phyloP scores from a whole-genome alignment of 306 rosid species.

The Cercis canadensis region DNA sequence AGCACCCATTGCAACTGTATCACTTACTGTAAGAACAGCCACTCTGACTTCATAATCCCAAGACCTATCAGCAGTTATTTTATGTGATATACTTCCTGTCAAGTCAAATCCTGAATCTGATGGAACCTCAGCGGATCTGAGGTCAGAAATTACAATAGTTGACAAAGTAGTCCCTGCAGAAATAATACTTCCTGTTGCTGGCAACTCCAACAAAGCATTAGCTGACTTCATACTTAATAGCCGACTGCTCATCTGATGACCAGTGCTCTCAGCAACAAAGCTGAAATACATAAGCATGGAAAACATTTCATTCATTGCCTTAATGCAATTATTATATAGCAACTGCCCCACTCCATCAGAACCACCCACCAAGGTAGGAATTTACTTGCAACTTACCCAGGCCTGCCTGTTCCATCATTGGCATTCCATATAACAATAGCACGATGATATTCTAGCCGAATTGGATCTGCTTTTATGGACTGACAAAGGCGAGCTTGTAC shows the following conservation, averaged over 20 bases:
- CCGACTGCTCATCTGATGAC: slow-evolving; percentile 88
- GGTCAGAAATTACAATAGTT: slow-evolving; percentile 75
- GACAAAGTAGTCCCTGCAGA: slow-evolving; percentile 72
- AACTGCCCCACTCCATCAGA: slow-evolving; percentile 13
- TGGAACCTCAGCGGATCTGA: slow-evolving; percentile 38
- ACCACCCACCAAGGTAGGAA: background rate
- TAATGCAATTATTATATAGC: background rate
- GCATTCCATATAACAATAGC: slow-evolving; percentile 74
- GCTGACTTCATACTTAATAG: slow-evolving; percentile 87
- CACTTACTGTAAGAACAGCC: slow-evolving; percentile 92
- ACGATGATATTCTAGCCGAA: slow-evolving; percentile 81
- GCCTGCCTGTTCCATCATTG: slow-evolving; percentile 80
- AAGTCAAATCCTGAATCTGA: slow-evolving; percentile 38
- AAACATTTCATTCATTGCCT: slow-evolving; percentile 5
- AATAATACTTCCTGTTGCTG: slow-evolving; percentile 63
- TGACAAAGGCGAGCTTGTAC: slow-evolving; percentile 73
- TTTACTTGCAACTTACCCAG: slow-evolving; percentile 71
- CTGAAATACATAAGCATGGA: slow-evolving; percentile 52
- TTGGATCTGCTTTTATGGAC: slow-evolving; percentile 68
- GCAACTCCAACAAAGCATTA: slow-evolving; percentile 88
- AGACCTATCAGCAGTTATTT: slow-evolving; percentile 42
- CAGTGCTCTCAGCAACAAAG: slow-evolving; percentile 91
- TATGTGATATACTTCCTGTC: slow-evolving; percentile 39
- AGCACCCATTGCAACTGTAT: slow-evolving; percentile 85
- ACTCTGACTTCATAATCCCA: slow-evolving; percentile 55